A percentile compares a stretch with the other conserved stretches of the same genome.
Evolutionary conservation across 179 eudicot species (phyloP).

Genomic region (Camellia oleifera): DNA sequence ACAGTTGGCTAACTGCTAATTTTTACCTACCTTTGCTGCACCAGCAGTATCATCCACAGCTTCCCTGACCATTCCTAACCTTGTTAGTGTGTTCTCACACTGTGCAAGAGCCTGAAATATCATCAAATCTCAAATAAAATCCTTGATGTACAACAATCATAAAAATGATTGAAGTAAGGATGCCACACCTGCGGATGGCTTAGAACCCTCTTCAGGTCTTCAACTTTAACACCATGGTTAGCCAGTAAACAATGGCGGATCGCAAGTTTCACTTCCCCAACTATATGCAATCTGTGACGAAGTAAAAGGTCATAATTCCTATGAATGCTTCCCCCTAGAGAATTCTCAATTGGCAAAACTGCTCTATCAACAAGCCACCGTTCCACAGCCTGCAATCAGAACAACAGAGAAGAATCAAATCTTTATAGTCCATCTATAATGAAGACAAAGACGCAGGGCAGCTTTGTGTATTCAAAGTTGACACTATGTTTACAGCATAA

Average conservation of each 20-base stretch:
- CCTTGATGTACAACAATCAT: background rate
- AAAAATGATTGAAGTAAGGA: background rate
- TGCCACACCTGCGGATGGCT: slow-evolving; percentile 83
- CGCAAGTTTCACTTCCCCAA: slow-evolving; percentile 81
- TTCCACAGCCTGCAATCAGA: slow-evolving; percentile 60
- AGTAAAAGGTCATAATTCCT: slow-evolving; percentile 41
- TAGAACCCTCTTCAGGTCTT: slow-evolving; percentile 68
- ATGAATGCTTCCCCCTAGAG: slow-evolving; percentile 92
- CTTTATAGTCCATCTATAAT: background rate
- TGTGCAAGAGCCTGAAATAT: slow-evolving; percentile 71
- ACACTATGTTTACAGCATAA: background rate
- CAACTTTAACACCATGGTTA: slow-evolving; percentile 61
- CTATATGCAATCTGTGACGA: slow-evolving; percentile 64
- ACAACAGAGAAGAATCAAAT: background rate
- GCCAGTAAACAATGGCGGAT: slow-evolving; percentile 84
- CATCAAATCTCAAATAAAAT: slow-evolving; percentile 10
- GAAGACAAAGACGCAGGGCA: background rate
- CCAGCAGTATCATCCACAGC: too few species aligned
- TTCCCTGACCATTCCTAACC: too few species aligned
- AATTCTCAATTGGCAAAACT: slow-evolving; percentile 91
- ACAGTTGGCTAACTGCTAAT: background rate
- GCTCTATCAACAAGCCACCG: slow-evolving; percentile 82
- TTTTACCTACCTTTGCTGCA: background rate
- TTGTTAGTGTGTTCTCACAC: too few species aligned
- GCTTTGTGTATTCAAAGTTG: background rate